Evolutionary conservation across 2,329 filamentous ascomycete species (phyloP).

Genomic region (Monilinia fructicola): DNA sequence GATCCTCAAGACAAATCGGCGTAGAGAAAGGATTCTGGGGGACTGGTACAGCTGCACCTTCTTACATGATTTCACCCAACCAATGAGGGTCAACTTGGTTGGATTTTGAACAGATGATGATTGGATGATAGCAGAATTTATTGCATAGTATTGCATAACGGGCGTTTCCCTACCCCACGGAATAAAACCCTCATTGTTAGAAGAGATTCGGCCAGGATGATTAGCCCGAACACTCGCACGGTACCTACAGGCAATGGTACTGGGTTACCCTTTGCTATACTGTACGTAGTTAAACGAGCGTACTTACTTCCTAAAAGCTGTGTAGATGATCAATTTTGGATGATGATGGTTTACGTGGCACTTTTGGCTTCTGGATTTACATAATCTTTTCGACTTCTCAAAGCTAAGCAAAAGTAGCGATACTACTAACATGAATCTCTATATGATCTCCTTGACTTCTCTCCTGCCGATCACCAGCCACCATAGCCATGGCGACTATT

Average conservation of each 20-base stretch:
- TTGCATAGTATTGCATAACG: not conserved
- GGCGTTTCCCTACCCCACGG: too few species aligned
- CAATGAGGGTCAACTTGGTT: not conserved
- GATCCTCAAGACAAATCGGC: not conserved
- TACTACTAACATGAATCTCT: too few species aligned
- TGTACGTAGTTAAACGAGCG: conserved; percentile 1
- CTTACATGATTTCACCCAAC: not conserved
- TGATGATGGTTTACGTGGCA: not conserved
- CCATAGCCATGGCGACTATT: not conserved
- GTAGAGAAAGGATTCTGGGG: not conserved
- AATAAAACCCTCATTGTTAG: not conserved
- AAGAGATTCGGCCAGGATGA: conserved; percentile 6
- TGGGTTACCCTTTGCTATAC: not conserved
- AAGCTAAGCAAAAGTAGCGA: too few species aligned
- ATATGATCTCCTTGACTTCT: not conserved
- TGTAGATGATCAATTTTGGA: not conserved
- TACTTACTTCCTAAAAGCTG: not conserved
- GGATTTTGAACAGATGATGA: not conserved
- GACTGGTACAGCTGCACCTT: not conserved
- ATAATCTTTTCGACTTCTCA: too few species aligned
- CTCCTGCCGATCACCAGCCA: not conserved
- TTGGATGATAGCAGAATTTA: not conserved
- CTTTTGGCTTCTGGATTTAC: not conserved
- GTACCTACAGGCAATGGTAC: conserved; percentile 1
- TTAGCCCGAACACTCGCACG: not conserved